A percentile compares a stretch with the other conserved stretches of the same genome.
Evolutionary conservation across 2,329 filamentous ascomycete species (phyloP).

Genomic region (Hymenoscyphus occultus): DNA sequence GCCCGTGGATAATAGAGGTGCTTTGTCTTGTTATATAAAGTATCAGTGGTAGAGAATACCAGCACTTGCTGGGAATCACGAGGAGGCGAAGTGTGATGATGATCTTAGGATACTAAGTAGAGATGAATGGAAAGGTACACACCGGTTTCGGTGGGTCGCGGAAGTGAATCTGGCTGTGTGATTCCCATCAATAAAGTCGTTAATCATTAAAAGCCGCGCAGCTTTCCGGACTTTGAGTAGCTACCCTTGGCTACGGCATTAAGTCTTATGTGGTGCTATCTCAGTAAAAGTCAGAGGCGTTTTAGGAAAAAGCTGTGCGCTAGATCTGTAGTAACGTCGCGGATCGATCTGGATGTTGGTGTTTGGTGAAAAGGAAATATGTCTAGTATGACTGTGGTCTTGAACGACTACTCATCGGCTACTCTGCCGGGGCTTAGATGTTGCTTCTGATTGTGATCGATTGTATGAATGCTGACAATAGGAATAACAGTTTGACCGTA

Average conservation of each 20-base stretch:
- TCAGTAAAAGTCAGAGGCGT: not conserved
- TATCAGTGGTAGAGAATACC: not conserved
- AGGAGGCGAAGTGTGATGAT: not conserved
- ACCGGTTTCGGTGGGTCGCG: not conserved
- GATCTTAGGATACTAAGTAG: not conserved
- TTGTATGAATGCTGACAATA: not conserved
- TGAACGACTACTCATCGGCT: not conserved
- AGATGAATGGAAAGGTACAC: slow-evolving; percentile 3
- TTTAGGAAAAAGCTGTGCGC: not conserved
- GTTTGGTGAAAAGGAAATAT: not conserved
- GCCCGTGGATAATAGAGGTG: not conserved
- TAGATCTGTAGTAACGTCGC: not conserved
- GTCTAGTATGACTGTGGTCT: not conserved
- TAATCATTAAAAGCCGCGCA: not conserved
- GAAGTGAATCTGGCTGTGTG: not conserved
- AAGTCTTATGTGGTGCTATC: not conserved
- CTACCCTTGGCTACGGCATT: not conserved
- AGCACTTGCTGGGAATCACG: not conserved
- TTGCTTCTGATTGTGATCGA: not conserved
- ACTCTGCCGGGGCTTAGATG: not conserved
- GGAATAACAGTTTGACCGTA: not conserved
- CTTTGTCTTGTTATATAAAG: not conserved
- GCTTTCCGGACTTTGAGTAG: not conserved
- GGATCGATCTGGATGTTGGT: not conserved
- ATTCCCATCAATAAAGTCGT: not conserved